Base-by-base conservation (phyloP, 1,284 basidiomycete species). In the Ceratobasidium theobromae region DNA sequence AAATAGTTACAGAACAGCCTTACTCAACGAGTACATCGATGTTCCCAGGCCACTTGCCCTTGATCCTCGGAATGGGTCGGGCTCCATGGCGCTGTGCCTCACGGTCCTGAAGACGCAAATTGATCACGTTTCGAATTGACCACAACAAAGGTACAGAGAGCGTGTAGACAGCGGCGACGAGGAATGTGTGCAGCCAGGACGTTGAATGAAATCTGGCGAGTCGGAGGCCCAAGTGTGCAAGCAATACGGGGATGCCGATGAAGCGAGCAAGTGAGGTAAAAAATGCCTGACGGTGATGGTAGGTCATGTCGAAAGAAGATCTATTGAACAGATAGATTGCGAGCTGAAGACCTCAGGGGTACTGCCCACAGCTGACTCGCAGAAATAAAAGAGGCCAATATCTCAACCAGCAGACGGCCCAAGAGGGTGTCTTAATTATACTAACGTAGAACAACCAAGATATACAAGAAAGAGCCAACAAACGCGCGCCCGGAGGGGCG, bases 31-130 rank as follows among this genome's bases (percentile, higher is more conserved):
- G 77, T 40, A 89, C 73, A 72, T 89, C 87, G 69, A 89, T 76
- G 72, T 89, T 89, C 18, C 88, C 88, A 3, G 86, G 86, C 85
- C 86, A 87, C 76, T 81, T 83, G 4, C 87, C 87, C 21, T 80
- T 75, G n/a, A 88, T 82, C 27, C 79, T 76, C 2, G 84, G 82
- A 53, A 86, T 82, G 1, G 75, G 77, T 64, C 77, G 76, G 1
- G 69, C 58, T 43, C 65, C 67, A 14, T 62, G 51, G 8, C 43
- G 64, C 23, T 40, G 49, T 3, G 60, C 60, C 35, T 65, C 60
- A 2, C 60, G 38, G 40, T 65, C 60, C 16, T 53, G 48, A 4
- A 43, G 35, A 3, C 28, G 27, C 11, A 43, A 9, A 4, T 12
- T 21, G 8, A 65, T 18, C 6, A 53, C 51, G 28, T 65, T 65